These are phyloP conservation scores for Suhomyces terraborum DNA, from an alignment of 1,139 yeast species.

Conservation along the genomic window DNA sequence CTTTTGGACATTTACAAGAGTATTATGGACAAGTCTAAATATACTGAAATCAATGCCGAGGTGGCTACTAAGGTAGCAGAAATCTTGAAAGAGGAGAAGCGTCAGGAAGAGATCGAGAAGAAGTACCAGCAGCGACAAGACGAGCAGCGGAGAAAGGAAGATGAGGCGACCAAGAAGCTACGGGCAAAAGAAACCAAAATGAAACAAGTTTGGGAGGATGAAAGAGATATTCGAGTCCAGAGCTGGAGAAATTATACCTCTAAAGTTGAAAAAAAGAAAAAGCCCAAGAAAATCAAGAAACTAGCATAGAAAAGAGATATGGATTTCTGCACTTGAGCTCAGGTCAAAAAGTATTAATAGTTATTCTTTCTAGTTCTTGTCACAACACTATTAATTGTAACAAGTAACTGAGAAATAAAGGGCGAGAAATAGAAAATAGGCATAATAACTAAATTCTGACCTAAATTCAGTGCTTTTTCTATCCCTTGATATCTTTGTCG, in stretches of 20 bases:
- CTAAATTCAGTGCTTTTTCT: no score
- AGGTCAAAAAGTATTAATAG: no score
- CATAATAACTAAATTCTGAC: no score
- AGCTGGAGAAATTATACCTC: slow-evolving; percentile 60
- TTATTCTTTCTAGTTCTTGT: no score
- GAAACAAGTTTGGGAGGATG: slow-evolving; percentile 63
- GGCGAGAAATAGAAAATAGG: no score
- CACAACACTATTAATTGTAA: no score
- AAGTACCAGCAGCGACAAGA: slow-evolving; percentile 35
- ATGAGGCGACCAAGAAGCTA: slow-evolving; percentile 39
- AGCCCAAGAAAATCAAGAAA: slow-evolving; percentile 41
- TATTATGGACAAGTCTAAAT: slow-evolving; percentile 37
- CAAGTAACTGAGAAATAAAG: no score
- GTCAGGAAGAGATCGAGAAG: slow-evolving; percentile 36
- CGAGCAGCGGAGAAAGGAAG: slow-evolving; percentile 22
- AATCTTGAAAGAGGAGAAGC: slow-evolving; percentile 35
- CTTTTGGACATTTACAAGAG: slow-evolving; percentile 40
- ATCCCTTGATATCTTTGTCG: no score
- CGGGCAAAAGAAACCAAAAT: slow-evolving; percentile 39
- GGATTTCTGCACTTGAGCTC: no score
- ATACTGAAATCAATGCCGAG: slow-evolving; percentile 24
- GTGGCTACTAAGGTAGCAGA: slow-evolving; percentile 40
- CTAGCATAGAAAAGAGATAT: slow-evolving; percentile 28
- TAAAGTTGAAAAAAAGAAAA: slow-evolving; percentile 46
- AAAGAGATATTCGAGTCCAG: slow-evolving; percentile 57